phyloP scores from a whole-genome alignment of 345 rosid genomes.

The Eucalyptus grandis region DNA sequence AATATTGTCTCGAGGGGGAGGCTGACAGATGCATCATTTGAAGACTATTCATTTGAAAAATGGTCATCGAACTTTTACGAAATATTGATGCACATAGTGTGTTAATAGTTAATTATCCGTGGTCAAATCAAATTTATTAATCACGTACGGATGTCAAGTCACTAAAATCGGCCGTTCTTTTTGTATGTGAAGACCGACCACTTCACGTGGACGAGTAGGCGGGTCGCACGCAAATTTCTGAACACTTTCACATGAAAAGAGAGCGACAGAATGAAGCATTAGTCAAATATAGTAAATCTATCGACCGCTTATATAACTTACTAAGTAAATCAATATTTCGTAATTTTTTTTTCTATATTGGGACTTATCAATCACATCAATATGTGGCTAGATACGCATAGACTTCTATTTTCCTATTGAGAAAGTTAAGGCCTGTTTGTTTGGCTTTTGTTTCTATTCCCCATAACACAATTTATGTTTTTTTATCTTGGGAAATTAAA shows the following conservation, averaged over 20 bases:
- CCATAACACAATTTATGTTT: no score
- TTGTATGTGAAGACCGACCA: not conserved
- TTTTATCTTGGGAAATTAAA: accelerated
- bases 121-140: not conserved
- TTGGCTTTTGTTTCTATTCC: no score
- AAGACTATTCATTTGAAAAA: not conserved
- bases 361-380: not conserved
- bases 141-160: not conserved
- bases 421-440: accelerated
- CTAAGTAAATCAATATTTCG: not conserved
- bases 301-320: not conserved
- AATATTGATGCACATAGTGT: not conserved
- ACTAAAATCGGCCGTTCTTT: not conserved
- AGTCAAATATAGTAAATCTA: not conserved
- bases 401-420: not conserved
- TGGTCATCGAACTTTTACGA: not conserved
- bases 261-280: not conserved
- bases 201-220: not conserved
- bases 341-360: not conserved
- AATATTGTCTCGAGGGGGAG: not conserved
- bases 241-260: not conserved
- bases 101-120: not conserved
- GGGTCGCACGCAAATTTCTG: accelerated
- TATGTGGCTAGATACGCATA: accelerated
- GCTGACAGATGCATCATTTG: not conserved